Conservation (phyloP, 352 stramenopile species). For the Phytopythium chamaehyphon region DNA sequence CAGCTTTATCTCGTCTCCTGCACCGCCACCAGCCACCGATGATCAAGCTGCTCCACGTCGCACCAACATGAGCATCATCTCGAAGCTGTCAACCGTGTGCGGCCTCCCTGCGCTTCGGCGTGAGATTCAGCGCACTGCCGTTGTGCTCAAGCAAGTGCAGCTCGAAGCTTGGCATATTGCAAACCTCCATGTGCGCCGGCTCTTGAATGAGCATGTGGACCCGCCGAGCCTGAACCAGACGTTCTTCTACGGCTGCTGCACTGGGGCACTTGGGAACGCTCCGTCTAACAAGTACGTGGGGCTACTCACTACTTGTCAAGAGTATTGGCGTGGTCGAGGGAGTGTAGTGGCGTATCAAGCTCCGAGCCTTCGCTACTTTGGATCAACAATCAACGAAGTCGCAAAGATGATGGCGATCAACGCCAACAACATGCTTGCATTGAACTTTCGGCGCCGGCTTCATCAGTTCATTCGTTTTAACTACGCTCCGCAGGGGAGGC, state of each 20-base stretch:
- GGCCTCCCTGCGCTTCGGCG: too few species aligned
- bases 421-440: conserved; percentile 5
- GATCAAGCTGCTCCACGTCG: too few species aligned
- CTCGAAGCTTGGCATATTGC: conserved; percentile 14
- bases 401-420: conserved; percentile 4
- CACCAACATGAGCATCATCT: too few species aligned
- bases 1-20: too few species aligned
- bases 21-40: too few species aligned
- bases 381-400: conserved; percentile 2
- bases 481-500: not conserved
- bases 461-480: conserved; percentile 3
- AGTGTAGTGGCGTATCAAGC: not conserved
- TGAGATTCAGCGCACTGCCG: conserved; percentile 7
- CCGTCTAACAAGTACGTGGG: conserved; percentile 4
- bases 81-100: too few species aligned
- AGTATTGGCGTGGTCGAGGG: conserved; percentile 7
- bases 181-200: conserved; percentile 13
- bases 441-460: conserved; percentile 11
- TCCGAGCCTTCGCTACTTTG: not conserved
- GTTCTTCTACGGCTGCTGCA: conserved; percentile 12
- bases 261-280: conserved; percentile 2
- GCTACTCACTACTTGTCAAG: conserved; percentile 1
- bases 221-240: conserved; percentile 5
- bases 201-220: conserved; percentile 4
- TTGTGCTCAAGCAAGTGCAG: conserved; percentile 14